phyloP scores from a whole-genome alignment of 345 rosid genomes.

The Eucalyptus cladocalyx region DNA sequence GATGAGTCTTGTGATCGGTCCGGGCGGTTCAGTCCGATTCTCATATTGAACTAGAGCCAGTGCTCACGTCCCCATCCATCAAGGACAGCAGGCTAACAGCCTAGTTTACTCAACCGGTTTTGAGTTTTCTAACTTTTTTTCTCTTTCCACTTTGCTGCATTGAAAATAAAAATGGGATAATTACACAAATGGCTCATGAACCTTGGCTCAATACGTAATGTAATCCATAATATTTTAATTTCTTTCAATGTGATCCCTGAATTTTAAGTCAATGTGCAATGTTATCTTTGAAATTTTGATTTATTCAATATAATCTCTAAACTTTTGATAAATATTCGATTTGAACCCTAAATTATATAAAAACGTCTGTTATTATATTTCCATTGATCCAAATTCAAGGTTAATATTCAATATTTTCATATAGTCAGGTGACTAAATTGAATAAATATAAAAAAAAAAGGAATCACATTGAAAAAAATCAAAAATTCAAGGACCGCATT shows the following conservation, averaged over 20 bases:
- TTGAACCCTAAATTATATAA: fast-evolving
- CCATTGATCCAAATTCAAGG: no score
- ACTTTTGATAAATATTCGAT: no score
- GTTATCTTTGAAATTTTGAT: no score
- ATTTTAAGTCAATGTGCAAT: no score
- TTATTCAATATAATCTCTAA: fast-evolving
- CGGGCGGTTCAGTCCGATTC: not conserved
- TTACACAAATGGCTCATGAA: no score
- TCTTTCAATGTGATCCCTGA: fast-evolving
- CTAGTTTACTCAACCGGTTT: not conserved
- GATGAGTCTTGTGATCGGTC: not conserved
- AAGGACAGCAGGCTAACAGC: not conserved
- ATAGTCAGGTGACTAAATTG: not conserved
- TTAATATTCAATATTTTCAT: not conserved
- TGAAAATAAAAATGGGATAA: not conserved
- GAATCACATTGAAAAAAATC: fast-evolving
- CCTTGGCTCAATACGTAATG: fast-evolving
- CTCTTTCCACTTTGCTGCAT: not conserved
- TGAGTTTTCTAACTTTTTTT: not conserved
- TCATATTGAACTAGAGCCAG: not conserved
- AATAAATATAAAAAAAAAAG: fast-evolving
- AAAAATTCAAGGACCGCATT: no score
- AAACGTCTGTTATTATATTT: fast-evolving
- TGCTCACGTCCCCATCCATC: not conserved
- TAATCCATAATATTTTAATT: no score